Conservation (phyloP, 129 eudicot species). For the Lactuca sativa region DNA sequence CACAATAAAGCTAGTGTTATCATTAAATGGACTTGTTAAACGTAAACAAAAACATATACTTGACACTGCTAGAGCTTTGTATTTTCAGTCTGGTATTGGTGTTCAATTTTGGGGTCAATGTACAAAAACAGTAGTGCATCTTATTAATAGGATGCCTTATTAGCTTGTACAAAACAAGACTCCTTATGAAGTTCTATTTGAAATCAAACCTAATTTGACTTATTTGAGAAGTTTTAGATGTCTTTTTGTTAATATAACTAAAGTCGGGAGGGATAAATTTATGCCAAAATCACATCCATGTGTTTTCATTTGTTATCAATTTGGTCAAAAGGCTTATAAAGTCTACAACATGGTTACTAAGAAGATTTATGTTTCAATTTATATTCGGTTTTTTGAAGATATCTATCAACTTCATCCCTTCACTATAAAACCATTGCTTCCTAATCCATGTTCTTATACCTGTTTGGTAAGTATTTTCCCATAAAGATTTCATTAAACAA, state of each 20-base stretch:
- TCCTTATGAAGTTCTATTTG: background rate
- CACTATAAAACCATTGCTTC: too few species aligned
- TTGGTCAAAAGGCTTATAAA: background rate
- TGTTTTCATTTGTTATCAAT: background rate
- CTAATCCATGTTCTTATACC: background rate
- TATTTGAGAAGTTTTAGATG: background rate
- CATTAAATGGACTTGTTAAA: background rate
- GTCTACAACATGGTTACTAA: background rate
- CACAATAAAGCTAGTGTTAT: too few species aligned
- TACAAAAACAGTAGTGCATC: background rate
- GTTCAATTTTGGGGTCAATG: constrained; percentile 4
- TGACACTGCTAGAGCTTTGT: too few species aligned
- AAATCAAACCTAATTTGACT: background rate
- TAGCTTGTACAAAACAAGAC: background rate
- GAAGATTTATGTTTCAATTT: too few species aligned
- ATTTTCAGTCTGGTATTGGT: too few species aligned
- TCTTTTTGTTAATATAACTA: background rate
- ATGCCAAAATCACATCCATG: background rate
- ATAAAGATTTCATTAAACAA: too few species aligned
- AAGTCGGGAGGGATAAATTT: background rate
- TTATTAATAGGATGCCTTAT: background rate
- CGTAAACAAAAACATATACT: too few species aligned
- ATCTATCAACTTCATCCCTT: background rate
- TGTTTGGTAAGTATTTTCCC: too few species aligned
- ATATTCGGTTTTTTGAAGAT: background rate